Evolutionary conservation across 345 rosid genomes (phyloP).

Genomic region (Camelina hispida): DNA sequence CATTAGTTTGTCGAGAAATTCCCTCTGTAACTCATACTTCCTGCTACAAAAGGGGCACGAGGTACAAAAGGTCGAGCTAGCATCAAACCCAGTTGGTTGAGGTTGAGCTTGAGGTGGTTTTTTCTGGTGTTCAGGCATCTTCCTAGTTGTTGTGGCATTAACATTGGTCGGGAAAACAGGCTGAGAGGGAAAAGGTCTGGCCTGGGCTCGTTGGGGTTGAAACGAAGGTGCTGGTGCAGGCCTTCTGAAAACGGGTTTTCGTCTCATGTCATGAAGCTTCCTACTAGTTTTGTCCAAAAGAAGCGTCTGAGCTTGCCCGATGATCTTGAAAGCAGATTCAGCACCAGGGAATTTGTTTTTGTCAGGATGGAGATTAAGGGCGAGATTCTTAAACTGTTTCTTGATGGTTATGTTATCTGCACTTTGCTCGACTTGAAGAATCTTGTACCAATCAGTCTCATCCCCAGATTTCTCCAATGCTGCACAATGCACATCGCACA

Average conservation of each 20-base stretch:
- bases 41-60: slow-evolving; percentile 67
- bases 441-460: slow-evolving; percentile 89
- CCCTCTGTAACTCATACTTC: slow-evolving; percentile 55
- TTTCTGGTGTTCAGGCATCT: slow-evolving; percentile 43
- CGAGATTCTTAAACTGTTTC: slow-evolving; percentile 87
- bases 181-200: slow-evolving; percentile 30
- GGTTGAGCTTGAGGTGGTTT: slow-evolving; percentile 50
- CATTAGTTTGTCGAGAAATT: slow-evolving; percentile 44
- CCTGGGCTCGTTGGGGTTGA: slow-evolving; percentile 48
- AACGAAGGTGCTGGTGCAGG: slow-evolving; percentile 45
- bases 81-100: slow-evolving; percentile 50
- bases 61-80: slow-evolving; percentile 62
- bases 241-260: slow-evolving; percentile 34
- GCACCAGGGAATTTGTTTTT: slow-evolving; percentile 92
- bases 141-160: slow-evolving; percentile 23
- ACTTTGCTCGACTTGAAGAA: slow-evolving; percentile 66
- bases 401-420: slow-evolving; percentile 73
- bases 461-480: slow-evolving; percentile 62
- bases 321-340: slow-evolving; percentile 85
- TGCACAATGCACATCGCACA: slow-evolving; percentile 89
- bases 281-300: slow-evolving; percentile 71
- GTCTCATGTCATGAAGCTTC: slow-evolving; percentile 62
- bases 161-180: slow-evolving; percentile 40
- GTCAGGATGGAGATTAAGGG: slow-evolving; percentile 91
- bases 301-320: slow-evolving; percentile 85